phyloP scores from a whole-genome alignment of 352 stramenopile species.

The Phytophthora fragariae region DNA sequence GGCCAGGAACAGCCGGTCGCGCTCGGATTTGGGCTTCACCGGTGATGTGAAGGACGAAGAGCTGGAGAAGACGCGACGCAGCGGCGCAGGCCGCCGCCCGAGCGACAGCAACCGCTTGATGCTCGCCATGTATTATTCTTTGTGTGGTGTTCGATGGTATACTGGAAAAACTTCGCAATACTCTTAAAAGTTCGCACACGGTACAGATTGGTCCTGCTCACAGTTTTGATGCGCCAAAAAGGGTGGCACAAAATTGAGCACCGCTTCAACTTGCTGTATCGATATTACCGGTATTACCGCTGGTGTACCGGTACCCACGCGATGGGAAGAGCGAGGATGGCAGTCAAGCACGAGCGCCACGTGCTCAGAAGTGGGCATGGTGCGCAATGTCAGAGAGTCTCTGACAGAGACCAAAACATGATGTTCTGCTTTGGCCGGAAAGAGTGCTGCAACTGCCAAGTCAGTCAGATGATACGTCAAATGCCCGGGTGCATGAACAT shows the following conservation, averaged over 20 bases:
- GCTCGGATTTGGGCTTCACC: constrained; percentile 35
- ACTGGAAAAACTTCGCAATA: not conserved
- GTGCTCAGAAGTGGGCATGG: not conserved
- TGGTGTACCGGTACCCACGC: not conserved
- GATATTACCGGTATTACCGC: too few relatives aligned
- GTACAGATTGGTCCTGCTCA: not conserved
- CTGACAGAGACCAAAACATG: too few relatives aligned
- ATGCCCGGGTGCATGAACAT: too few relatives aligned
- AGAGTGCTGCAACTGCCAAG: not conserved
- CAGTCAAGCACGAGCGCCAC: constrained; percentile 13
- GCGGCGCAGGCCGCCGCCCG: not conserved
- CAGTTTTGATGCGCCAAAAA: too few relatives aligned
- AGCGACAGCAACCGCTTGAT: constrained; percentile 33
- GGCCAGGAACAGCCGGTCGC: constrained; percentile 61
- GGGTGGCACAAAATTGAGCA: not conserved
- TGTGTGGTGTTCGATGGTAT: not conserved
- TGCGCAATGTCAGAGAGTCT: not conserved
- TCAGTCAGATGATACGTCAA: not conserved
- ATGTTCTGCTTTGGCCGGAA: not conserved
- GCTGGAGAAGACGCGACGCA: constrained; percentile 2
- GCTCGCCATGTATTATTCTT: not conserved
- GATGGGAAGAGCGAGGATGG: constrained; percentile 13
- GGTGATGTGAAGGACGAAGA: not conserved
- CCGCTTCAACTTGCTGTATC: not conserved
- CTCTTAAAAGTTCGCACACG: not conserved